phyloP scores from a whole-genome alignment of 257 asterid species.

The Solanum chmielewskii region DNA sequence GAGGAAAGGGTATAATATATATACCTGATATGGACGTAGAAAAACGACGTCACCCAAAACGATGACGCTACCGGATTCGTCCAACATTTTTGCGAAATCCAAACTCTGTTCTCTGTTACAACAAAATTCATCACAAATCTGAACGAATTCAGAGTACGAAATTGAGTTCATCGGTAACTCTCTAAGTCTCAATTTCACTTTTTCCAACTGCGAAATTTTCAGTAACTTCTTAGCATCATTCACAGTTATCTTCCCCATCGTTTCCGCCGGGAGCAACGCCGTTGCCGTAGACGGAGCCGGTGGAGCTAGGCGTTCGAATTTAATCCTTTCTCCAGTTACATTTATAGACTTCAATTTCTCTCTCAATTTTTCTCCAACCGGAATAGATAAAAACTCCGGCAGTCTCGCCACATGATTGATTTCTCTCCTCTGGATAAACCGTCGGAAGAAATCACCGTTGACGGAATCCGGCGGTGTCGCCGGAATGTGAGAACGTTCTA shows the following conservation, averaged over 20 bases:
- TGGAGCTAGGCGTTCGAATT: conserved; percentile 16
- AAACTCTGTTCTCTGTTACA: conserved; percentile 28
- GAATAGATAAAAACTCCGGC: conserved; percentile 44
- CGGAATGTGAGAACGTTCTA: conserved; percentile 13
- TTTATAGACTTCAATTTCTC: conserved; percentile 36
- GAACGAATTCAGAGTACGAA: conserved; percentile 35
- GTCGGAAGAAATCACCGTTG: conserved; percentile 22
- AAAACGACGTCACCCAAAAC: conserved; percentile 70
- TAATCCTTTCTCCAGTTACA: conserved; percentile 16
- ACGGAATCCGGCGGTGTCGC: conserved; percentile 13
- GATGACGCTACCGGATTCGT: conserved; percentile 65
- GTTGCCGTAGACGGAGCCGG: background rate
- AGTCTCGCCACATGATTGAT: conserved; percentile 34
- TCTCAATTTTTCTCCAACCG: conserved; percentile 58
- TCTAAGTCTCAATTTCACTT: conserved; percentile 24
- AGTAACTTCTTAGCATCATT: conserved; percentile 45
- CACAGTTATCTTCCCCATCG: conserved; percentile 13
- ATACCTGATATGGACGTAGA: conserved; percentile 71
- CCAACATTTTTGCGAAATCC: conserved; percentile 61
- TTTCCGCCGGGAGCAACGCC: background rate
- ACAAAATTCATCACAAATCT: conserved; percentile 39
- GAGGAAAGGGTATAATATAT: background rate
- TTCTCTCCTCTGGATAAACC: conserved; percentile 40
- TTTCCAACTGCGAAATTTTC: conserved; percentile 40
- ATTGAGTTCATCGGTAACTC: conserved; percentile 47